Evolutionary conservation across 768 basidiomycete genomes (phyloP).

Genomic region (Crepidotus variabilis): DNA sequence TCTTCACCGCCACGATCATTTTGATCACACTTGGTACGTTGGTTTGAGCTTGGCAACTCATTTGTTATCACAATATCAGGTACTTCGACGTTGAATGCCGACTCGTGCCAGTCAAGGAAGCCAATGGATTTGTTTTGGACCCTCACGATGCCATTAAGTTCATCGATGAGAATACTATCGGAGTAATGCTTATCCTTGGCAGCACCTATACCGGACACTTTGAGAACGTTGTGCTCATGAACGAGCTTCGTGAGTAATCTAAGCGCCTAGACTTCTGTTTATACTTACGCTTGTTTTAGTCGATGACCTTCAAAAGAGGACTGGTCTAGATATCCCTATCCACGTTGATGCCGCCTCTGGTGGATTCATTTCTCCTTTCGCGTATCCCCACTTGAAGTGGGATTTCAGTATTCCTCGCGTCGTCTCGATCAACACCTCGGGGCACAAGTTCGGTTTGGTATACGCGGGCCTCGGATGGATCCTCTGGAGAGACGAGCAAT

Average conservation of each 20-base stretch:
- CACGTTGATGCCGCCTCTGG: slow-evolving; percentile 67
- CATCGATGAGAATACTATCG: slow-evolving; percentile 71
- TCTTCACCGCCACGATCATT: neutral
- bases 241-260: slow-evolving; percentile 35
- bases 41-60: neutral
- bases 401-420: slow-evolving; percentile 56
- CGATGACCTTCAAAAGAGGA: slow-evolving; percentile 49
- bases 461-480: slow-evolving; percentile 61
- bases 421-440: slow-evolving; percentile 47
- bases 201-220: slow-evolving; percentile 62
- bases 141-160: slow-evolving; percentile 53
- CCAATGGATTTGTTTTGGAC: slow-evolving; percentile 49
- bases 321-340: slow-evolving; percentile 57
- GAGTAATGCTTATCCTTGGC: slow-evolving; percentile 54
- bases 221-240: slow-evolving; percentile 57
- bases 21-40: neutral
- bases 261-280: neutral
- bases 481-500: slow-evolving; percentile 54
- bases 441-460: slow-evolving; percentile 58
- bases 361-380: slow-evolving; percentile 64
- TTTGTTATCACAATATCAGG: slow-evolving; percentile 17
- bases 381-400: slow-evolving; percentile 54
- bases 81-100: slow-evolving; percentile 64
- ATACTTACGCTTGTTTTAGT: slow-evolving; percentile 25
- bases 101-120: slow-evolving; percentile 40